Evolutionary conservation across 257 asterid genomes (phyloP).

Genomic region (Nemophila menziesii): DNA sequence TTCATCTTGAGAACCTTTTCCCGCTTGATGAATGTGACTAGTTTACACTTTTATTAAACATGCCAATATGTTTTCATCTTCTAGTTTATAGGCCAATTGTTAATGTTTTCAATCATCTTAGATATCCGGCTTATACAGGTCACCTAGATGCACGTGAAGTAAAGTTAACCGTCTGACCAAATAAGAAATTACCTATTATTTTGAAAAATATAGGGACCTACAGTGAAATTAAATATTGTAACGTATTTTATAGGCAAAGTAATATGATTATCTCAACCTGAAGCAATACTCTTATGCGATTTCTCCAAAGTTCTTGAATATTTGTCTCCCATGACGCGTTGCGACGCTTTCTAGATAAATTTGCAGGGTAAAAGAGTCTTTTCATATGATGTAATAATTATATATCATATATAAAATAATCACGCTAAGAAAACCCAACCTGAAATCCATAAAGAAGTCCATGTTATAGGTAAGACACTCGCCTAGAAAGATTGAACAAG

Average conservation of each 20-base stretch:
- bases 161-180: constrained; percentile 78
- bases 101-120: constrained; percentile 34
- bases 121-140: constrained; percentile 36
- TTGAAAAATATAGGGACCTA: too few species aligned
- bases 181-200: too few species aligned
- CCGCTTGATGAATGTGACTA: constrained; percentile 21
- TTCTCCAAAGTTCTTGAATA: constrained; percentile 73
- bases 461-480: too few species aligned
- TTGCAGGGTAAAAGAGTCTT: constrained; percentile 32
- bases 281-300: constrained; percentile 77
- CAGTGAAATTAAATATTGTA: constrained; percentile 7
- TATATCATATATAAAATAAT: too few species aligned
- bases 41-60: constrained; percentile 19
- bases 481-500: too few species aligned
- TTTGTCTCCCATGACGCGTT: constrained; percentile 67
- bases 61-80: constrained; percentile 22
- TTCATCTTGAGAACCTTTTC: constrained; percentile 48
- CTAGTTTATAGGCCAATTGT: constrained; percentile 36
- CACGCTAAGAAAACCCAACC: too few species aligned
- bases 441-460: too few species aligned
- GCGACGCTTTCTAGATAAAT: constrained; percentile 97
- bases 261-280: constrained; percentile 42
- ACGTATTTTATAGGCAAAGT: constrained; percentile 51
- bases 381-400: too few species aligned
- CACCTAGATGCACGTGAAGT: constrained; percentile 88